Evolutionary conservation across 306 rosid genomes (phyloP).

Genomic region (Fragaria vesca): DNA sequence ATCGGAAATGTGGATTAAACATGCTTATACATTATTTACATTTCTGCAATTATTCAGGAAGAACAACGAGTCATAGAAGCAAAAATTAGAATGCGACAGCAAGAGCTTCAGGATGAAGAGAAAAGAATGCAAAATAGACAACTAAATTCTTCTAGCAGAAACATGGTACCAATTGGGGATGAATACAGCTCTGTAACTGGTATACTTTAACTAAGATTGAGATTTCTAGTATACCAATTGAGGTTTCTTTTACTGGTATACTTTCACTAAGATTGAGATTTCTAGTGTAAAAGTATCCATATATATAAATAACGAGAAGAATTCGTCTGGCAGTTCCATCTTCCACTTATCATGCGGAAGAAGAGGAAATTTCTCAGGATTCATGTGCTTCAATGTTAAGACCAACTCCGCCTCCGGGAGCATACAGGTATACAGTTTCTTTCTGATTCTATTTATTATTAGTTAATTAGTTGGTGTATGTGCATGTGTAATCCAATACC

Average conservation of each 20-base stretch:
- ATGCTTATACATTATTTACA: slow-evolving; percentile 2
- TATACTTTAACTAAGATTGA: slow-evolving; percentile 26
- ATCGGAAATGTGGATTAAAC: slow-evolving; percentile 16
- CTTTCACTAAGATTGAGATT: slow-evolving; percentile 6
- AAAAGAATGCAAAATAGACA: slow-evolving; percentile 82
- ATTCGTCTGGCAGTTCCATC: slow-evolving; percentile 43
- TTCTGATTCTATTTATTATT: neutral
- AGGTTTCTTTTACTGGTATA: slow-evolving; percentile 63
- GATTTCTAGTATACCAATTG: slow-evolving; percentile 20
- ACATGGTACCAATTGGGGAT: slow-evolving; percentile 43
- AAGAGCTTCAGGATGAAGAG: slow-evolving; percentile 87
- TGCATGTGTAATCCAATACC: neutral
- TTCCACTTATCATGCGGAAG: slow-evolving; percentile 57
- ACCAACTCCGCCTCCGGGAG: slow-evolving; percentile 50
- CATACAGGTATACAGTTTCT: slow-evolving; percentile 53
- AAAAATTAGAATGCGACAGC: slow-evolving; percentile 87
- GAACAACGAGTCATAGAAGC: slow-evolving; percentile 99
- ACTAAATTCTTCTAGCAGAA: slow-evolving; percentile 44
- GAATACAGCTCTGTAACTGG: slow-evolving; percentile 69
- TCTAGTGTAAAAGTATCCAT: slow-evolving; percentile 12
- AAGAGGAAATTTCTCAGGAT: slow-evolving; percentile 70
- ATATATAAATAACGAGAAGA: slow-evolving; percentile 9
- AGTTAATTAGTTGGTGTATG: neutral
- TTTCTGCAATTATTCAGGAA: slow-evolving; percentile 52
- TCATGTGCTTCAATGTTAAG: slow-evolving; percentile 49